A percentile compares a stretch with the other conserved stretches of the same genome.
phyloP scores from a whole-genome alignment of 192 early-diverging fungal genomes.

The Umbelopsis isabellina region DNA sequence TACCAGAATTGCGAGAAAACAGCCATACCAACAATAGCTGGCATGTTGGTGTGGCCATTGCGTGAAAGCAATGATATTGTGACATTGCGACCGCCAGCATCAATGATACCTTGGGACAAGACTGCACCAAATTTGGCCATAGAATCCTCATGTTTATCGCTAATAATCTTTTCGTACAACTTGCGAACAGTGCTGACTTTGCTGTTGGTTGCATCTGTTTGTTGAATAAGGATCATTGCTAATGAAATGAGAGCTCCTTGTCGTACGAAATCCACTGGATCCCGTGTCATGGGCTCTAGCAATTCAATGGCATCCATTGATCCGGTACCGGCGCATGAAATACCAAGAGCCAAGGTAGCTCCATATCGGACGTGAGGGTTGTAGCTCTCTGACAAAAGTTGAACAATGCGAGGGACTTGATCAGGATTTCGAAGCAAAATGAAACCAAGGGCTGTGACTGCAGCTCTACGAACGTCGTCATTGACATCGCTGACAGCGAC shows the following conservation, averaged over 20 bases:
- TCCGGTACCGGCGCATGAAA: conserved; percentile 96
- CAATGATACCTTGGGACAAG: conserved; percentile 95
- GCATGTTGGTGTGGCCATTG: conserved; percentile 90
- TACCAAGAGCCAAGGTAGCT: conserved; percentile 93
- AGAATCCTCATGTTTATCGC: conserved; percentile 89
- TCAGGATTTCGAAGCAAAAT: conserved; percentile 89
- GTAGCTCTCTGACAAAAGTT: conserved; percentile 96
- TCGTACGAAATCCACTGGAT: conserved; percentile 95
- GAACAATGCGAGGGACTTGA: conserved; percentile 98
- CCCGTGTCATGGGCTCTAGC: conserved; percentile 97
- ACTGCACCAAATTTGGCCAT: conserved; percentile 96
- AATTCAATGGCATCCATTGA: conserved; percentile 88
- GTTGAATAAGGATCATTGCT: conserved; percentile 96
- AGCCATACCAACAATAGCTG: conserved; percentile 98
- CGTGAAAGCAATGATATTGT: conserved; percentile 88
- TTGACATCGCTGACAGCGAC: conserved; percentile 98
- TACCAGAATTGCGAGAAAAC: conserved; percentile 99
- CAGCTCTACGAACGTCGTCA: conserved; percentile 99
- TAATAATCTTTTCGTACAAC: conserved; percentile 85
- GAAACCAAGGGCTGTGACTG: conserved; percentile 96
- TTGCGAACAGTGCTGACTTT: conserved; percentile 87
- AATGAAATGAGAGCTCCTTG: conserved; percentile 95
- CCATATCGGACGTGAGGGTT: conserved; percentile 99
- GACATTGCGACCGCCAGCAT: conserved; percentile 97
- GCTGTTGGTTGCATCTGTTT: conserved; percentile 83